A percentile compares a stretch with the other conserved stretches of the same genome.
Evolutionary conservation across 31 red algal species (phyloP).

Genomic region (Bonnemaisonia californica): DNA sequence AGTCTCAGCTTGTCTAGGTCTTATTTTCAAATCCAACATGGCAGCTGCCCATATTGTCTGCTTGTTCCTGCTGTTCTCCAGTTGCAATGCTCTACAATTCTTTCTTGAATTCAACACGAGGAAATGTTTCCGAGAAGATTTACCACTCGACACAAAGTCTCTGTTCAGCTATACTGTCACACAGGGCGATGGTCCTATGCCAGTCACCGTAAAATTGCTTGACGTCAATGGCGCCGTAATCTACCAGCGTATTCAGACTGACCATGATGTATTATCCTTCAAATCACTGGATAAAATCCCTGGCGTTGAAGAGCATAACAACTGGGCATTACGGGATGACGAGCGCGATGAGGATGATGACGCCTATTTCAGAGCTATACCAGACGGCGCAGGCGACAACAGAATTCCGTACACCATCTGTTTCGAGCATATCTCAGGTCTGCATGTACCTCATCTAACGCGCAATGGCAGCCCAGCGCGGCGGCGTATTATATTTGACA

Average conservation of each 20-base stretch:
- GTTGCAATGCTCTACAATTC: conserved; percentile 43
- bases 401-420: conserved; percentile 47
- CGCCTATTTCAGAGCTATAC: conserved; percentile 18
- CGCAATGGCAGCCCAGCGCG: conserved; percentile 13
- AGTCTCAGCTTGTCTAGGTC: too few species aligned
- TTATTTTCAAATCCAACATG: too few species aligned
- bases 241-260: conserved; percentile 21
- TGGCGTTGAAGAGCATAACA: conserved; percentile 19
- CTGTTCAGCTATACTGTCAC: conserved; percentile 57
- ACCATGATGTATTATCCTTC: conserved; percentile 63
- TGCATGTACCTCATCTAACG: conserved; percentile 24
- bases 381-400: conserved; percentile 44
- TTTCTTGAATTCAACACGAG: conserved; percentile 28
- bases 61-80: neutral
- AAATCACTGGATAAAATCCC: conserved; percentile 26
- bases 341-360: conserved; percentile 42
- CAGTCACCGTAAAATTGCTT: conserved; percentile 33
- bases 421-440: conserved; percentile 44
- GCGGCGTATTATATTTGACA: conserved; percentile 42
- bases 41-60: neutral
- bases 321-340: conserved; percentile 54
- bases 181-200: conserved; percentile 58
- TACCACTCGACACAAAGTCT: conserved; percentile 39
- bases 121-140: conserved; percentile 66
- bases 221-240: conserved; percentile 28